Conservation (phyloP, 352 stramenopile species). For the Phytopythium chamaehyphon region DNA sequence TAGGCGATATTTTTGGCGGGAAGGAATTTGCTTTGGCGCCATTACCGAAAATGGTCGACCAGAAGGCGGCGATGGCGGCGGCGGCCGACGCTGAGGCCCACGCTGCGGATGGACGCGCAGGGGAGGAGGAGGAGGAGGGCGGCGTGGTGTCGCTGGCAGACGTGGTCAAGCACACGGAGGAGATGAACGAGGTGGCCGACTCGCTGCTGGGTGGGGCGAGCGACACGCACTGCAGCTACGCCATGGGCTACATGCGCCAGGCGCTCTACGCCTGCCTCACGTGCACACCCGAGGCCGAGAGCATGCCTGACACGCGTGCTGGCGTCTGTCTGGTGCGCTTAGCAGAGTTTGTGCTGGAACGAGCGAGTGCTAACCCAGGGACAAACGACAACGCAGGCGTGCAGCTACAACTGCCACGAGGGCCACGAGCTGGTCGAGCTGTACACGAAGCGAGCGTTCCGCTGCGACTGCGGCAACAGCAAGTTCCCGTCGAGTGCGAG, state of each 20-base stretch:
- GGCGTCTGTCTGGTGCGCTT: conserved; percentile 49
- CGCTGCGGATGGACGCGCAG: not conserved
- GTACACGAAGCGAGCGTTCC: conserved; percentile 76
- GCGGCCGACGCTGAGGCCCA: not conserved
- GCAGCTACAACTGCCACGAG: conserved; percentile 69
- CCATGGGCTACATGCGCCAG: conserved; percentile 63
- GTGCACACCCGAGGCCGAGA: conserved; percentile 42
- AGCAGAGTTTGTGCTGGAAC: not conserved
- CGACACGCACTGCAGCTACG: conserved; percentile 63
- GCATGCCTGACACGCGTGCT: conserved; percentile 26
- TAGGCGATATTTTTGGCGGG: conserved; percentile 9
- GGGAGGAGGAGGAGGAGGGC: conserved; percentile 38
- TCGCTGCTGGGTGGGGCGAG: conserved; percentile 57
- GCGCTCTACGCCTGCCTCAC: conserved; percentile 67
- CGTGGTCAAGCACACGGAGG: conserved; percentile 46
- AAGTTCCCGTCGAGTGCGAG: conserved; percentile 40
- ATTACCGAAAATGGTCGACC: conserved; percentile 7
- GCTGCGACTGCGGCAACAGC: conserved; percentile 69
- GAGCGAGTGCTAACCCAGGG: not conserved
- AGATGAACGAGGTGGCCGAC: conserved; percentile 53
- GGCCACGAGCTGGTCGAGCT: conserved; percentile 77
- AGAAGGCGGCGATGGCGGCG: not conserved
- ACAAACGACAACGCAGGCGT: conserved; percentile 28
- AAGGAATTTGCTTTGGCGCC: conserved; percentile 3
- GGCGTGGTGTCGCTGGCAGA: conserved; percentile 59